phyloP scores from a whole-genome alignment of 1,284 basidiomycete genomes.

The Ganoderma sp. region DNA sequence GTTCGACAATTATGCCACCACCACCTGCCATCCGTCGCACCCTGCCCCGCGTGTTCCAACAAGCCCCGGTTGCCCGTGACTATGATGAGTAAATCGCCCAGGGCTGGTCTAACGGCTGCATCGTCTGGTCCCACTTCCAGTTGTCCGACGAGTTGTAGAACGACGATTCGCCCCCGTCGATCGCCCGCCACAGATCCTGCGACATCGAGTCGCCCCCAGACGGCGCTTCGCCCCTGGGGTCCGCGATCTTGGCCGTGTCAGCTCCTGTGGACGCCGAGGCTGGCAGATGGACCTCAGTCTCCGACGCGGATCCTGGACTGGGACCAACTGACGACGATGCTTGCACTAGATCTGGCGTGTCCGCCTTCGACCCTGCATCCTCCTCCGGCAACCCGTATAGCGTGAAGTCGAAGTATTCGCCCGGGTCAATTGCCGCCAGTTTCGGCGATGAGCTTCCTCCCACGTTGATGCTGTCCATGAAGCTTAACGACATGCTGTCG shows the following conservation, averaged over 20 bases:
- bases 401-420: slow-evolving; percentile 71
- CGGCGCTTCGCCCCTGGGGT: slow-evolving; percentile 34
- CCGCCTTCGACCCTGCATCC: slow-evolving; percentile 60
- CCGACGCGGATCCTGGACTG: slow-evolving; percentile 74
- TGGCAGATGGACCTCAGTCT: slow-evolving; percentile 55
- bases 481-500: slow-evolving; percentile 35
- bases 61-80: slow-evolving; percentile 11
- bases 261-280: slow-evolving; percentile 30
- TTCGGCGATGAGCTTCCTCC: slow-evolving; percentile 27
- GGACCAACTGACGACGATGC: slow-evolving; percentile 71
- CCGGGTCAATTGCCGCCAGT: slow-evolving; percentile 31
- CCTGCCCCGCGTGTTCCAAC: slow-evolving; percentile 6
- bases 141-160: slow-evolving; percentile 63
- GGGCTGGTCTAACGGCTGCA: slow-evolving; percentile 67
- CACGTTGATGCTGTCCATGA: slow-evolving; percentile 34
- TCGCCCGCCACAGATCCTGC: slow-evolving; percentile 67
- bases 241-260: slow-evolving; percentile 40
- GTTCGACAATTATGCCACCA: slow-evolving; percentile 18
- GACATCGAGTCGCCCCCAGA: slow-evolving; percentile 54
- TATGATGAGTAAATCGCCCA: slow-evolving; percentile 66
- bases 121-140: slow-evolving; percentile 76
- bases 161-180: slow-evolving; percentile 75
- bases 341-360: slow-evolving; percentile 70
- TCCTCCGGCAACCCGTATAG: slow-evolving; percentile 61
- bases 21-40: background rate